A percentile compares a stretch with the other conserved stretches of the same genome.
phyloP scores from a whole-genome alignment of 768 basidiomycete genomes.

The Phylloporus sp. region DNA sequence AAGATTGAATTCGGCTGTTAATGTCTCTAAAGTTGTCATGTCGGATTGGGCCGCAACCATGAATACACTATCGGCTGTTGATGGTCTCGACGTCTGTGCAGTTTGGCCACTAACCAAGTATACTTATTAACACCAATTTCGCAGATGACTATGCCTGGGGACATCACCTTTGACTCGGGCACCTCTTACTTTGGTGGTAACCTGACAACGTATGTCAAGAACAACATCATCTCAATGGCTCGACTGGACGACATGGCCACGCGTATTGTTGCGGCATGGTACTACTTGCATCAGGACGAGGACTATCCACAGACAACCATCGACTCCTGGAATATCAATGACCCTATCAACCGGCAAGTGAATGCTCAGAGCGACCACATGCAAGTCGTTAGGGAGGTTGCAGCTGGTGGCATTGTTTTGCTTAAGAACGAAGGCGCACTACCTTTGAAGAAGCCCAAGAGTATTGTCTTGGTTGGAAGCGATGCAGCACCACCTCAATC shows the following conservation, averaged over 20 bases:
- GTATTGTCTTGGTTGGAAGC: conserved; percentile 57
- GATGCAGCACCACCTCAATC: conserved; percentile 56
- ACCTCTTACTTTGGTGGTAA: conserved; percentile 54
- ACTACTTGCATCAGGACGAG: conserved; percentile 32
- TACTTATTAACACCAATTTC: background rate
- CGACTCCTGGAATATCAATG: conserved; percentile 25
- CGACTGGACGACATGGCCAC: conserved; percentile 70
- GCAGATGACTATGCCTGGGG: conserved; percentile 74
- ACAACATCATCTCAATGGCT: conserved; percentile 50
- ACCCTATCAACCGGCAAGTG: conserved; percentile 38
- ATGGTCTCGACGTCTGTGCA: conserved; percentile 53
- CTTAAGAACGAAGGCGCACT: conserved; percentile 61
- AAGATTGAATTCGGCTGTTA: background rate
- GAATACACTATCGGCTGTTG: conserved; percentile 44
- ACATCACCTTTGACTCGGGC: conserved; percentile 37
- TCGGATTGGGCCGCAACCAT: conserved; percentile 65
- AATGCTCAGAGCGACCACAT: conserved; percentile 56
- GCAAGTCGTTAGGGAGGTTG: conserved; percentile 54
- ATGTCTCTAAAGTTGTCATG: conserved; percentile 36
- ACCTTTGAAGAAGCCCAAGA: conserved; percentile 56
- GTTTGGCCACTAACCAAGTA: background rate
- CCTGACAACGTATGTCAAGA: conserved; percentile 54
- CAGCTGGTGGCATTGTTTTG: conserved; percentile 59
- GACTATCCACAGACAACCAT: conserved; percentile 24
- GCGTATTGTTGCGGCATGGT: conserved; percentile 66